Evolutionary conservation across 768 basidiomycete species (phyloP).

Genomic region (Calocera cornea): DNA sequence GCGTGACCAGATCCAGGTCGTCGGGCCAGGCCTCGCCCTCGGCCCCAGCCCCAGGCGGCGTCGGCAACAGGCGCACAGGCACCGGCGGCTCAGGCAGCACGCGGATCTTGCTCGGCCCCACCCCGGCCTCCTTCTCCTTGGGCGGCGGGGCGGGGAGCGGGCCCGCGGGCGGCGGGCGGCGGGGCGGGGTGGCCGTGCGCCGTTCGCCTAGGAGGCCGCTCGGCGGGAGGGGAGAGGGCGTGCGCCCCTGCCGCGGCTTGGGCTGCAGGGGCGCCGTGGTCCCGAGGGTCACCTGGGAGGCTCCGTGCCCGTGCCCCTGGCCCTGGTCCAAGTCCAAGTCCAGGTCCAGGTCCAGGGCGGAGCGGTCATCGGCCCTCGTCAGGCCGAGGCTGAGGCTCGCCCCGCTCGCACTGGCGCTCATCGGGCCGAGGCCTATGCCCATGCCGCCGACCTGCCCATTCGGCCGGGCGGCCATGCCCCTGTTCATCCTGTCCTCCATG

Average conservation of each 20-base stretch:
- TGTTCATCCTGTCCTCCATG: not conserved
- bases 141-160: not conserved
- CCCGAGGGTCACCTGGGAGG: not conserved
- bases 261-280: not conserved
- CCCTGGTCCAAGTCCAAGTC: no score
- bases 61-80: not conserved
- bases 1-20: not conserved
- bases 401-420: not conserved
- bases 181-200: not conserved
- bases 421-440: not conserved
- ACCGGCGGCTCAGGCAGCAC: not conserved
- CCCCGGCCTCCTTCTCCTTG: not conserved
- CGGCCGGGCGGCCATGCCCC: not conserved
- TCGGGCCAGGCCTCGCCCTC: not conserved
- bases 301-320: no score
- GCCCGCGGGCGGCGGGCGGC: not conserved
- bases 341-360: no score
- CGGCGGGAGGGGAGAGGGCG: not conserved
- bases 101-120: not conserved
- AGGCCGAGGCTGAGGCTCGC: no score
- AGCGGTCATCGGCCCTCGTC: no score
- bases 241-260: no score
- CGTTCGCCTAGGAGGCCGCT: not conserved
- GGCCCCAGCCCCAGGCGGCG: not conserved
- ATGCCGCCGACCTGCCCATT: not conserved